phyloP scores from a whole-genome alignment of 768 basidiomycete species.

The Boletellus emodensis region DNA sequence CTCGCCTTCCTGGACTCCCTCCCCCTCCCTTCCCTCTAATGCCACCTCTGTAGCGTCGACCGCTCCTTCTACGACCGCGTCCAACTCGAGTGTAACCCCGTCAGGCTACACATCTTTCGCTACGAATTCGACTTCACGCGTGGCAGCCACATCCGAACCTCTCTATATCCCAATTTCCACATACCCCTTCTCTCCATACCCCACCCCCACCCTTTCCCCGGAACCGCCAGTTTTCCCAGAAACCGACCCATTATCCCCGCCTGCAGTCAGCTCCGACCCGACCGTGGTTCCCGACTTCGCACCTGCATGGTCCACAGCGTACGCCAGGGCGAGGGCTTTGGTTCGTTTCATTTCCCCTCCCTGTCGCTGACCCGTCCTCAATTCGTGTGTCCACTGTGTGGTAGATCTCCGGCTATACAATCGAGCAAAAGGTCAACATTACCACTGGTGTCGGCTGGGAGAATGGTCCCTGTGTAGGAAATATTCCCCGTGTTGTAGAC shows the following conservation, averaged over 20 bases:
- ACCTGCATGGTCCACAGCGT: constrained; percentile 55
- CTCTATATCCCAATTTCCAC: constrained; percentile 37
- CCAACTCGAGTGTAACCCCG: background rate
- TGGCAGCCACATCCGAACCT: constrained; percentile 19
- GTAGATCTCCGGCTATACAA: constrained; percentile 46
- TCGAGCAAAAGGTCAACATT: constrained; percentile 63
- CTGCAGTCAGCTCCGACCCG: constrained; percentile 43
- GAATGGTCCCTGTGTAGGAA: constrained; percentile 67
- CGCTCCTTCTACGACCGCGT: constrained; percentile 2
- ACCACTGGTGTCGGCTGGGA: constrained; percentile 54
- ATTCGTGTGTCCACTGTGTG: background rate
- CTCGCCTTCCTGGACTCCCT: no score
- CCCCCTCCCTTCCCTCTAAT: background rate
- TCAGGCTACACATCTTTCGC: constrained; percentile 10
- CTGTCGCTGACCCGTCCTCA: background rate
- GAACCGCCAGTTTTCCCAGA: constrained; percentile 50
- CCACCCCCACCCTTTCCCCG: constrained; percentile 53
- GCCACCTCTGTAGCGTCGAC: constrained; percentile 1
- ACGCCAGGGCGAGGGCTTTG: constrained; percentile 52
- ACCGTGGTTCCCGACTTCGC: constrained; percentile 43
- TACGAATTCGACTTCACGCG: background rate
- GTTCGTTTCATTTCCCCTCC: constrained; percentile 32
- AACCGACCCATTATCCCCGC: constrained; percentile 54
- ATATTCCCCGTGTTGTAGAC: constrained; percentile 48
- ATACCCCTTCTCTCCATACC: constrained; percentile 55